Conservation (phyloP, 2,329 filamentous ascomycete genomes). For the Penicillium sp. region DNA sequence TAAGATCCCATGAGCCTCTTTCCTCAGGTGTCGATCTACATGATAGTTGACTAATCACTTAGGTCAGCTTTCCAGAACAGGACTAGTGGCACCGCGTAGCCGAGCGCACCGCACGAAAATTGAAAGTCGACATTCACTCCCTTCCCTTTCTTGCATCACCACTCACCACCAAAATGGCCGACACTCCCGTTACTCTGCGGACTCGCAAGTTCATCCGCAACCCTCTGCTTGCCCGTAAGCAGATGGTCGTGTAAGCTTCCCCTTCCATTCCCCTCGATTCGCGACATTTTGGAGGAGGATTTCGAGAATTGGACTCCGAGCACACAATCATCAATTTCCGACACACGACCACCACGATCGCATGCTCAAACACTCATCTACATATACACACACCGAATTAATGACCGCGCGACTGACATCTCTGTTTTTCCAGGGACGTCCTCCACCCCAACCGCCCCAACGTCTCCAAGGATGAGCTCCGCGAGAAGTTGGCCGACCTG, state of each 20-base stretch:
- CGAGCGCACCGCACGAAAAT: slow-evolving; percentile 44
- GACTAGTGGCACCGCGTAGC: slow-evolving; percentile 39
- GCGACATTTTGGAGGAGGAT: slow-evolving; percentile 1
- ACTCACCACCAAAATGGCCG: slow-evolving; percentile 70
- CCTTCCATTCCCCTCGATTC: slow-evolving; percentile 7
- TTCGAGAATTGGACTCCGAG: slow-evolving; percentile 7
- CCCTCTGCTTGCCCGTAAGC: slow-evolving; percentile 96
- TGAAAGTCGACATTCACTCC: slow-evolving; percentile 33
- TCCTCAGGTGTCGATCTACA: neutral
- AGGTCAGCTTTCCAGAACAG: slow-evolving; percentile 17
- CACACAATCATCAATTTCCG: slow-evolving; percentile 7
- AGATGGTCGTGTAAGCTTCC: slow-evolving; percentile 95
- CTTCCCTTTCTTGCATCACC: slow-evolving; percentile 23
- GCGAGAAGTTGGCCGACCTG: slow-evolving; percentile 85
- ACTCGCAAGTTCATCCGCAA: slow-evolving; percentile 99
- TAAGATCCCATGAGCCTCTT: neutral
- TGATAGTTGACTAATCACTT: neutral
- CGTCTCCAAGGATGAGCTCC: slow-evolving; percentile 99
- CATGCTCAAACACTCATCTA: neutral
- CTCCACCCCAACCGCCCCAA: slow-evolving; percentile 98
- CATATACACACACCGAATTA: slow-evolving; percentile 1
- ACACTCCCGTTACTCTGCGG: slow-evolving; percentile 75
- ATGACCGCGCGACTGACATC: slow-evolving; percentile 22
- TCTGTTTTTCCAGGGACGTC: slow-evolving; percentile 70
- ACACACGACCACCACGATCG: neutral